Evolutionary conservation across 2,329 filamentous ascomycete genomes (phyloP), one percentile per base, ranked within the genome.

Genomic region (Epichloe scottii): DNA sequence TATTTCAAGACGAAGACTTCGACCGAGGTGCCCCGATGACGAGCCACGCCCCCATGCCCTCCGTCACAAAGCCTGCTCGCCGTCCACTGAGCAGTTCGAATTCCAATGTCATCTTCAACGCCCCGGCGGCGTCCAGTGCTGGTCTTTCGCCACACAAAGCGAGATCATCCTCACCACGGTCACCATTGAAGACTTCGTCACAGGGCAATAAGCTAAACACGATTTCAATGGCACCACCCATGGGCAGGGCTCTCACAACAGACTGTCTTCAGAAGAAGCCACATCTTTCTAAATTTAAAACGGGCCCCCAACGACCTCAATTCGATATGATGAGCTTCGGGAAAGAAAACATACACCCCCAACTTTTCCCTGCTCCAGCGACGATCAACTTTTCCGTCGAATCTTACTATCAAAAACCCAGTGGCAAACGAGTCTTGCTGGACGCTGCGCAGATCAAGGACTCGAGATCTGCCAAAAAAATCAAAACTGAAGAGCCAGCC

Each of bases 361-460:
- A 72, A 17, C 62, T 77, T 50, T 79, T 73, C 56, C 71, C 75
- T 2, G 71, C 72, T 12, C 71, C 71, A 15, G 59, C 70, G 1
- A 61, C 72, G 4, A 69, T 75, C 56, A 73, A 71, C 60, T 63
- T 79, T 30, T 71, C 74, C 23, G 62, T 78, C 39, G 76, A 80
- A 53, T 71, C 67, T 48, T 75, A 72, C 55, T 78, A 76, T 43
- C 74, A 72, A 53, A 80, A 79, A 51, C 64, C 72, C 1, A 68
- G 72, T 8, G 69, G 70, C 41, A 82, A 82, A 63, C 81, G 87
- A 58, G 71, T 75, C 7, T 71, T 90, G 42, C 76, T 86, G 66
- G 88, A 95, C 49, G 79, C 86, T 4, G 81, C 84, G 4, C 81
- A 84, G 1, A 80, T 87, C 58, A 83, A 83, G 59, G 86, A 91